These are phyloP conservation scores for Oxyria digyna DNA, from an alignment of 148 eudicot genomes.

Conservation along the genomic window DNA sequence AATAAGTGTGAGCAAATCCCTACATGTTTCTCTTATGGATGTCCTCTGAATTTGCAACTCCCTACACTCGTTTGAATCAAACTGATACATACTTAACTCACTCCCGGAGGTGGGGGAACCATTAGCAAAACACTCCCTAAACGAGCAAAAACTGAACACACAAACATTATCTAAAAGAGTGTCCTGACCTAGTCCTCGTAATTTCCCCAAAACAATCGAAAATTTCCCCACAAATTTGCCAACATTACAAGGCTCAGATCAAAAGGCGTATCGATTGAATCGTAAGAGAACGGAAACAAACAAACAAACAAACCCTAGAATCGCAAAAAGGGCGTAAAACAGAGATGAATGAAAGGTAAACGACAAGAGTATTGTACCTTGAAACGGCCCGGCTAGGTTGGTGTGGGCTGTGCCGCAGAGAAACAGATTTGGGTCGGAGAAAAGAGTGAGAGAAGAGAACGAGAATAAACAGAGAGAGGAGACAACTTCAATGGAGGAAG, in stretches of 20 bases:
- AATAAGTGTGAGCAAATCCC: not conserved
- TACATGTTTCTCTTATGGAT: not conserved
- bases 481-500: too few relatives aligned
- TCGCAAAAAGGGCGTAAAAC: conserved; percentile 9
- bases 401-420: conserved; percentile 7
- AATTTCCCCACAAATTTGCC: not conserved
- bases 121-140: not conserved
- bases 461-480: conserved; percentile 13
- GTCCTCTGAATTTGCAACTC: not conserved
- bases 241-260: not conserved
- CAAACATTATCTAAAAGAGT: not conserved
- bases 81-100: not conserved
- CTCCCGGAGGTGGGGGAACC: not conserved
- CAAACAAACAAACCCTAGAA: conserved; percentile 18
- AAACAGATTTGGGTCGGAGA: conserved; percentile 9
- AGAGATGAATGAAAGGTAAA: not conserved
- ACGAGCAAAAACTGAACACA: not conserved
- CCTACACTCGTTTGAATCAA: not conserved
- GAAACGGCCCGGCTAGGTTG: not conserved
- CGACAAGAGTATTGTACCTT: not conserved
- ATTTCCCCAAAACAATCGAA: not conserved
- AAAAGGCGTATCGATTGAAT: conserved; percentile 2
- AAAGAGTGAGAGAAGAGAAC: conserved; percentile 17
- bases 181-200: not conserved
- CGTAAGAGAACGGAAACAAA: not conserved